Evolutionary conservation across 257 asterid genomes (phyloP), one percentile per base, ranked within the genome.

Genomic region (Nyctanthes arbortristis): DNA sequence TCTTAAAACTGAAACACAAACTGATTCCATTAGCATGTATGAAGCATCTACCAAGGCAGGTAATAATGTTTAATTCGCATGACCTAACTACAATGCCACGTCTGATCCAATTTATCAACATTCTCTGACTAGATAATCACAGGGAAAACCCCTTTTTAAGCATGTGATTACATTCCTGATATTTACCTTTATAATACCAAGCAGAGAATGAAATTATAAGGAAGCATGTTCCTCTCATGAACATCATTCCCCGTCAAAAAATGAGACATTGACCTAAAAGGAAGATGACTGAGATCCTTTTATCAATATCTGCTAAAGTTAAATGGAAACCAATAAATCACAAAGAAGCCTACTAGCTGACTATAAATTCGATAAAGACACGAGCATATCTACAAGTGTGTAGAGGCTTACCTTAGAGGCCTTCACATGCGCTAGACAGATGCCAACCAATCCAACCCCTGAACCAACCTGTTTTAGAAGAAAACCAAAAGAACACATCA

Each of bases 361-460:
- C 57, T 49, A 49, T 4, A 49, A 49, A 28, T 28, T 49, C 20
- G 29, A 28, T 13, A 49, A 49, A 47, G 20, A 49, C 57, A 49
- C 18, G 20, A 49, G 18, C 2, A 28, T 49, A 7, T 20, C 4
- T n/a, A n/a, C n/a, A n/a, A 4, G 57, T 49, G 57, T n/a, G n/a
- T n/a, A n/a, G n/a, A 56, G 34, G 72, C 81, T 72, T 75, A 92
- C 97, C 78, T 86, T 73, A 64, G 99, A 84, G 61, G 96, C 97
- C 72, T 93, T 86, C 65, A 80, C 92, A 60, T 83, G 78, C 58
- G 91, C 88, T 63, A 93, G 81, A 78, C 97, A 93, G 24, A 91
- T 47, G 73, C 99, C 99, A 59, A 87, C 94, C 85, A 91, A 72
- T 57, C 99, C 97, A 68, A 83, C 96, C 61, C 98, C 99, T 0